phyloP scores from a whole-genome alignment of 495 filamentous ascomycete species.

The Aspergillus sclerotiicarbonarius region DNA sequence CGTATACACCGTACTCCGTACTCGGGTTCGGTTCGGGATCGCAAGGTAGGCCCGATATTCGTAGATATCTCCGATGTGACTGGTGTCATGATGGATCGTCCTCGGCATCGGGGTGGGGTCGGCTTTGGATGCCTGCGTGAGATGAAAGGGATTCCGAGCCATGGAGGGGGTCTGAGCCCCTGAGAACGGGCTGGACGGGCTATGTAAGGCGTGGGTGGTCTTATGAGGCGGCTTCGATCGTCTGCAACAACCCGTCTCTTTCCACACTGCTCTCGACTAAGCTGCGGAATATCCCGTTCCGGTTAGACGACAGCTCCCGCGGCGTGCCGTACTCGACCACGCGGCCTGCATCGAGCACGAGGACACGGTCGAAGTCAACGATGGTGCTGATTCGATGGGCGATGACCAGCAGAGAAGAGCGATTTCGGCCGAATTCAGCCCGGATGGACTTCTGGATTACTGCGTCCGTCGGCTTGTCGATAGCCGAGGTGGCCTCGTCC shows the following conservation, averaged over 20 bases:
- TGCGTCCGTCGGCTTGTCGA: constrained; percentile 83
- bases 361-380: constrained; percentile 82
- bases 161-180: too few species aligned
- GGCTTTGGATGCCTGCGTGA: too few species aligned
- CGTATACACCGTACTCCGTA: too few species aligned
- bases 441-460: constrained; percentile 79
- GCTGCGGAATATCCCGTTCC: neutral
- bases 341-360: constrained; percentile 74
- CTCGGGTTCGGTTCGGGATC: too few species aligned
- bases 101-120: too few species aligned
- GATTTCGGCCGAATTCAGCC: constrained; percentile 74
- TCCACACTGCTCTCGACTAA: constrained; percentile 1
- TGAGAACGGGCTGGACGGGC: too few species aligned
- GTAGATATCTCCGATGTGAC: too few species aligned
- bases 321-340: constrained; percentile 82
- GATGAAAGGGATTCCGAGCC: too few species aligned
- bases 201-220: too few species aligned
- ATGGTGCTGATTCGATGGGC: constrained; percentile 86
- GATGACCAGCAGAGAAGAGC: constrained; percentile 62
- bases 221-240: neutral
- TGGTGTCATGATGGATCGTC: too few species aligned
- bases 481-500: constrained; percentile 82
- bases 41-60: too few species aligned
- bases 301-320: constrained; percentile 31
- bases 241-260: neutral